phyloP scores from a whole-genome alignment of 1,139 yeast species.

The Protomyces macrosporus region DNA sequence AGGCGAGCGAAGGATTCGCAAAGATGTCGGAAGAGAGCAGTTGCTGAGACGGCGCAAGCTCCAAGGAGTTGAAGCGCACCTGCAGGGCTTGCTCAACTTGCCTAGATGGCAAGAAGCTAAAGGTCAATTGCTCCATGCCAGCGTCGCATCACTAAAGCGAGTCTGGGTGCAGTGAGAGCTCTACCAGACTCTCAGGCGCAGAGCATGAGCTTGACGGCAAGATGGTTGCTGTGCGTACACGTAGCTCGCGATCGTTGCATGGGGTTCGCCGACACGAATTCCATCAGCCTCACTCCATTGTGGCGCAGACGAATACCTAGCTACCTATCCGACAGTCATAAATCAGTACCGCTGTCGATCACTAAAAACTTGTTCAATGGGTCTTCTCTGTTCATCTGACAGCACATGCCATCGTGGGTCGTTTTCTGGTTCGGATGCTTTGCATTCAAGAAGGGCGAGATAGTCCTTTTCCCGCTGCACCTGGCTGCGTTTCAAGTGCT shows the following conservation, averaged over 20 bases:
- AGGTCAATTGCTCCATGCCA: slow-evolving; percentile 16
- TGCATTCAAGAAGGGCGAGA: neutral
- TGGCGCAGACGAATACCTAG: neutral
- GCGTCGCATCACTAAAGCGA: neutral
- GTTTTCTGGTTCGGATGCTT: neutral
- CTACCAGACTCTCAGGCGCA: neutral
- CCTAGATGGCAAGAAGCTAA: slow-evolving; percentile 9
- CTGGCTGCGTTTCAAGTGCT: slow-evolving; percentile 1
- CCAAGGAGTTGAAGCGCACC: slow-evolving; percentile 10
- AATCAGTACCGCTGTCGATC: neutral
- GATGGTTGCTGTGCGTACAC: too few relatives aligned
- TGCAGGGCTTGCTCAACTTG: slow-evolving; percentile 5
- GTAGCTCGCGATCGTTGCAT: neutral
- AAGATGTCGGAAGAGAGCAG: slow-evolving; percentile 14
- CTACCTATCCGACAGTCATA: too few relatives aligned
- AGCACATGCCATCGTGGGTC: neutral
- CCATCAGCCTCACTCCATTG: neutral
- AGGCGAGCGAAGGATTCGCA: slow-evolving; percentile 14
- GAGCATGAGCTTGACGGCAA: neutral
- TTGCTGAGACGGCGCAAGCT: neutral
- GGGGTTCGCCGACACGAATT: neutral
- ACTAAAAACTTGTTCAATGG: neutral
- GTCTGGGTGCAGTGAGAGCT: neutral
- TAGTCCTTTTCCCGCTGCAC: slow-evolving; percentile 3
- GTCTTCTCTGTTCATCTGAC: neutral